Base-by-base conservation (phyloP, 805 yeast genomes). In the Vanderwaltozyma tropicalis region DNA sequence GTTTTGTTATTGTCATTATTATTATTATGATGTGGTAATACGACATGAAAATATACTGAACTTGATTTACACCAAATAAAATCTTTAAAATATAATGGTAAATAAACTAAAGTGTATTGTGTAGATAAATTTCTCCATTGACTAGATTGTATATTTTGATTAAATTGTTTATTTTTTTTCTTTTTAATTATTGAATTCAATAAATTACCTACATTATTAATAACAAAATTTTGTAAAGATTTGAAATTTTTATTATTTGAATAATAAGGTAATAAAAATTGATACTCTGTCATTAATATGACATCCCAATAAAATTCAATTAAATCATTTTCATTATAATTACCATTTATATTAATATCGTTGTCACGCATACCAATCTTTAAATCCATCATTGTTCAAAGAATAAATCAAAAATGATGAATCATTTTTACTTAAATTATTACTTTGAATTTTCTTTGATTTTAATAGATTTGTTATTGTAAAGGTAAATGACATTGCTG, bases 281-380 rank as follows among this genome's bases (percentile, higher is more conserved):
- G 49, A 18, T 49, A 43, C 42, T 58, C 63, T 3, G 52, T 45
- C 1, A 53, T 37, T 31, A 56, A 32, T 4, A 58, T 52, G 10
- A 55, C 41, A 41, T 57, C 56, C 63, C 63, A 58, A 40, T 54
- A 54, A 15, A 53, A 48, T 37, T 58, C 59, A 19, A 47, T 47
- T 17, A 45, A 32, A 14, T 38, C 34, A 24, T 18, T n/a, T 11
- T 29, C 25, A 8, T 25, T n/a, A 9, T 24, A 17, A 18, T 24
- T 14, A n/a, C 10, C 9, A 3, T 8, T 10, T 8, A 34, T 8
- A 29, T 35, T 15, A 19, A 26, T 30, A 35, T 43, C 44, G 44
- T 40, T 50, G 62, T 54, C 59, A 57, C 60, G 60, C 58, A 46
- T 37, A 44, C 62, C 62, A 57, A 43, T 50, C 51, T 18, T 43